Evolutionary conservation across 441 rosid genomes (phyloP).

Genomic region (Erysimum cheiri): DNA sequence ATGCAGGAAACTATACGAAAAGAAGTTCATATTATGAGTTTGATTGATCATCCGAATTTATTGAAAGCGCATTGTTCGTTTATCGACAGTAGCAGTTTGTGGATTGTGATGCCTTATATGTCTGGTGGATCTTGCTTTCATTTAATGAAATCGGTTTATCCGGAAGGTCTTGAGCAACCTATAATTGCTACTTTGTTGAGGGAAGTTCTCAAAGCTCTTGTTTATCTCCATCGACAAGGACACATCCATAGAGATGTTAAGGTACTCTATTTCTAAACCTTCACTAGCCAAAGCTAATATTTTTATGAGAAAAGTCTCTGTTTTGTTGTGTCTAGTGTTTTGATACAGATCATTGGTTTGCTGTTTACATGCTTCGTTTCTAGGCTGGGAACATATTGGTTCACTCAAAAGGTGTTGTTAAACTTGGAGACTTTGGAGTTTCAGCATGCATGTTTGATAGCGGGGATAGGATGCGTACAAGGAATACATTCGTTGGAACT

Average conservation of each 20-base stretch:
- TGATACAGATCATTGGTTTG: neutral
- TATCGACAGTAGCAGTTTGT: constrained; percentile 63
- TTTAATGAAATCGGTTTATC: constrained; percentile 72
- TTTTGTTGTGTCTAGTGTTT: neutral
- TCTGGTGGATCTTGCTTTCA: constrained; percentile 89
- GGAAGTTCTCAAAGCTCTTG: constrained; percentile 87
- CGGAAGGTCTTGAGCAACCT: constrained; percentile 87
- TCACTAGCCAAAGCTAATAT: neutral
- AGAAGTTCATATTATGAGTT: constrained; percentile 84
- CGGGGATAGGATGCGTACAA: constrained; percentile 80
- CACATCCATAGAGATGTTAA: constrained; percentile 93
- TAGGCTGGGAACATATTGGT: constrained; percentile 90
- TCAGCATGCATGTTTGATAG: constrained; percentile 93
- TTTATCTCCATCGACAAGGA: constrained; percentile 85
- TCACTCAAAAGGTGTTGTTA: constrained; percentile 68
- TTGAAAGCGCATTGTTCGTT: constrained; percentile 84
- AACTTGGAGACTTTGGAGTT: constrained; percentile 88
- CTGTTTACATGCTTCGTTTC: constrained; percentile 18
- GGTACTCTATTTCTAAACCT: constrained; percentile 44
- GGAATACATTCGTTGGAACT: constrained; percentile 92
- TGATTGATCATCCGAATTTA: constrained; percentile 79
- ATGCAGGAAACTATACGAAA: constrained; percentile 79
- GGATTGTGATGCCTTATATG: constrained; percentile 99
- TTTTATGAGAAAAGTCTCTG: neutral
- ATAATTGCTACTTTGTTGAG: constrained; percentile 75